phyloP scores from a whole-genome alignment of 1,284 basidiomycete species.

The Cutaneotrichosporon dermatis region DNA sequence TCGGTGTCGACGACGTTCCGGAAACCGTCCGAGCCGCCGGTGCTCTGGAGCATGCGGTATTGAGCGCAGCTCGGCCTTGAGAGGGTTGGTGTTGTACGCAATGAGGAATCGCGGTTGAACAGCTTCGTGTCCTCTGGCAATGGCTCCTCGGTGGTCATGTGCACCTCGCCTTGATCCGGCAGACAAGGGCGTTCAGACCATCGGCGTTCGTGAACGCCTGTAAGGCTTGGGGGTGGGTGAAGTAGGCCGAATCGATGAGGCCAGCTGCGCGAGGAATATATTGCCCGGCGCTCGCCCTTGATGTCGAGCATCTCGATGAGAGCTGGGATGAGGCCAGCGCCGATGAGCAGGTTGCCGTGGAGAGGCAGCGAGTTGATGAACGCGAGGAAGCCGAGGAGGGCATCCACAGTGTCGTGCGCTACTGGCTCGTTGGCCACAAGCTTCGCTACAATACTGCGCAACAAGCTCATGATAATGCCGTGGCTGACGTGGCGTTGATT shows the following conservation, averaged over 20 bases:
- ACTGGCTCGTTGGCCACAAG: conserved; percentile 58
- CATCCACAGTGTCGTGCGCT: conserved; percentile 79
- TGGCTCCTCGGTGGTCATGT: conserved; percentile 4
- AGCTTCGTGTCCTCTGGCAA: conserved; percentile 11
- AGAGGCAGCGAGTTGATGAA: conserved; percentile 77
- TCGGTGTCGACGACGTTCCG: conserved; percentile 91
- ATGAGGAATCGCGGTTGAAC: conserved; percentile 18
- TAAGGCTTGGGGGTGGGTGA: conserved; percentile 69
- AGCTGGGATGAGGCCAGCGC: conserved; percentile 89
- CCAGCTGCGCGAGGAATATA: conserved; percentile 63
- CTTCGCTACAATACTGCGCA: conserved; percentile 72
- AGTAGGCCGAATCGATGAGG: conserved; percentile 86
- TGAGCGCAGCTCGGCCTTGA: conserved; percentile 89
- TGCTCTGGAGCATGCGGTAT: conserved; percentile 95
- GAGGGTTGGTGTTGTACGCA: conserved; percentile 38
- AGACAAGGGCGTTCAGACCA: conserved; percentile 80
- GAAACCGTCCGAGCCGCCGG: conserved; percentile 88
- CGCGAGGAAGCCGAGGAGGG: conserved; percentile 78
- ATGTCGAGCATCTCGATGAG: conserved; percentile 84
- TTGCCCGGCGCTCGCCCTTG: conserved; percentile 25
- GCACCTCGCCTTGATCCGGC: conserved; percentile 64
- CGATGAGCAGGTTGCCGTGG: conserved; percentile 88
- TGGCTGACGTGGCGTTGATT: conserved; percentile 96
- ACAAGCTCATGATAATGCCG: conserved; percentile 81
- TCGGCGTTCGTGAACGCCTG: conserved; percentile 77